Base-by-base conservation (phyloP, 495 filamentous ascomycete genomes). In the Trichocladium uniseriatum region DNA sequence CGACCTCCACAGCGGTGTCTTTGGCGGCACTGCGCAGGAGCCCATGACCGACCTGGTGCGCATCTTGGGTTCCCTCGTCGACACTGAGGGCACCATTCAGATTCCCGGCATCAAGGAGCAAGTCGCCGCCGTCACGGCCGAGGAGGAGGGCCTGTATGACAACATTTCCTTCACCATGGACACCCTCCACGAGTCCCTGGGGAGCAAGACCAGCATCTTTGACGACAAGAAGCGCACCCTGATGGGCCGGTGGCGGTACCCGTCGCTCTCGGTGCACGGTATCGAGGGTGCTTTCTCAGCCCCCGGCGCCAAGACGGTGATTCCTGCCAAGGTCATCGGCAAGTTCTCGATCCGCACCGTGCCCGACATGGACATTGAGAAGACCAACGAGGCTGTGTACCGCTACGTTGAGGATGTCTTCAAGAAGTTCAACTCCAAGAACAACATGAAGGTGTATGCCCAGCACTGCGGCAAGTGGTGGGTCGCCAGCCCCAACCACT, bases 341-440 rank as follows among this genome's bases (percentile, higher is more conserved):
- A 99, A 99, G 69, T 99, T 99, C 73, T 94, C 87, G 20, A 94
- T 99, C 66, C 80, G 92, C 43, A 96, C 90, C 37, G 92, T 99
- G 21, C 92, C 92, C 22, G 80, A 99, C 71, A 99, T 99, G 94
- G 84, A 96, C 54, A 87, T 84, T 57, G 79, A 86, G 21, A 78
- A 85, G 63, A 90, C 95, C 57, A 88, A 94, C 70, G 73, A 81
- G 55, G 75, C 83, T 32, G 91, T 97, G 28, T 83, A 81, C 68
- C 79, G 84, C 61, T 77, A 92, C 64, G 74, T 97, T 52, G 74
- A 87, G 56, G 73, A 81, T 20, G 79, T 80, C 43, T 96, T 94
- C 62, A 79, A 83, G 51, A 87, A 86, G 67, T 77, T 96, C 34
- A 77, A 77, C 47, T 88, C 82, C 66, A 97, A 99, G 72, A 99